phyloP scores from a whole-genome alignment of 441 rosid species.

The Bocquillonia castaneifolia region DNA sequence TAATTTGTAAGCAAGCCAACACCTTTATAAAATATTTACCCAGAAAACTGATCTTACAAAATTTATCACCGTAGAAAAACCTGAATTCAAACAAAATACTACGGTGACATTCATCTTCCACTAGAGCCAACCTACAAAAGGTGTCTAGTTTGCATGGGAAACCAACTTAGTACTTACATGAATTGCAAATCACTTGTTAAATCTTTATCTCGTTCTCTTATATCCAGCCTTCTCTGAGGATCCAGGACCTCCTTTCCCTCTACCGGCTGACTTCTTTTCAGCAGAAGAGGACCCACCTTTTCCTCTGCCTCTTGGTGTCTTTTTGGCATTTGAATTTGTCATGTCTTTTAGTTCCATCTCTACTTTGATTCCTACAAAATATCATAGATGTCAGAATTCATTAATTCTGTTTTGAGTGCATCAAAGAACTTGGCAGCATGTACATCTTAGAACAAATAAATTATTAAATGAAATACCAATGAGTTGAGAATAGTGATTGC shows the following conservation, averaged over 20 bases:
- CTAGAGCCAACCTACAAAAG: neutral
- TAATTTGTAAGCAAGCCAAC: neutral
- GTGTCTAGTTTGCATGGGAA: neutral
- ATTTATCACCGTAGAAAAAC: neutral
- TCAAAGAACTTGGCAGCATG: neutral
- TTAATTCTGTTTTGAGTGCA: neutral
- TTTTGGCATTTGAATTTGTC: constrained; percentile 39
- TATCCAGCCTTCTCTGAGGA: constrained; percentile 35
- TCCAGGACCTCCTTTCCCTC: constrained; percentile 25
- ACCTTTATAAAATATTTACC: neutral
- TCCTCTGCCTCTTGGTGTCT: constrained; percentile 43
- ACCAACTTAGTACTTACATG: neutral
- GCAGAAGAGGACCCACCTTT: constrained; percentile 32
- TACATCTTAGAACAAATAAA: neutral
- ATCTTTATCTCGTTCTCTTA: constrained; percentile 51
- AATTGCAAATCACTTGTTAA: neutral
- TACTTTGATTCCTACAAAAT: constrained; percentile 58
- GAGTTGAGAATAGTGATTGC: neutral
- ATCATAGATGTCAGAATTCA: constrained; percentile 8
- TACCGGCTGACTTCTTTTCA: constrained; percentile 25
- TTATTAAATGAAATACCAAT: neutral
- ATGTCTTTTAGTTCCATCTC: constrained; percentile 66
- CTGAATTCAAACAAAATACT: neutral
- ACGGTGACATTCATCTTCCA: neutral
- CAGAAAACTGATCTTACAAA: neutral